Evolutionary conservation across 139 green algal genomes (phyloP), one percentile per base, ranked within the genome.

Genomic region (Mesostigma viride): DNA sequence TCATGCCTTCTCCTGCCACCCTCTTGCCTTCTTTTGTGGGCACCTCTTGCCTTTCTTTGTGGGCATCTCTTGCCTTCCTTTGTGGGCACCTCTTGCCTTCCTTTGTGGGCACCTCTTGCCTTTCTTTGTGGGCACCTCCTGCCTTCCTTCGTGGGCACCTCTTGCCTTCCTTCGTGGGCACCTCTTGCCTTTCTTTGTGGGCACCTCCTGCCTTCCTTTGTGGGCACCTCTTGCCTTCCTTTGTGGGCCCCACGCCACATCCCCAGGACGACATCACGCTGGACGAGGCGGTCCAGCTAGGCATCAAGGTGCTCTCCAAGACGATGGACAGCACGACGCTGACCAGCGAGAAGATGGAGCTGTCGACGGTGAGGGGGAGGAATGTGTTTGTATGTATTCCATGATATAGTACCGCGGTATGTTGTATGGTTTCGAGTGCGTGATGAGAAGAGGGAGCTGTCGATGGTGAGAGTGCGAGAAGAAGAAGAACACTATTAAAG

Each of bases 281-380:
- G 56, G 81, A 84, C 8, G 82, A 84, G 36, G 89, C 87, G 26
- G 62, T 89, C 33, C 79, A 84, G 67, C 77, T 95, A 51, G 74
- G 90, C 8, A 84, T 97, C 72, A 93, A 95, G 81, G 90, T 98
- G 32, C 77, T 98, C 72, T 81, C 73, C 76, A 98, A 98, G 79
- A 94, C 84, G 20, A 97, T 98, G 92, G 92, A 98, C 81, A 86
- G 72, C 69, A 94, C 91, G 8, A 89, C 83, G 2, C 80, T 97
- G 3, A 81, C 80, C 17, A 51, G 84, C 0, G 92, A 97, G 33
- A 98, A 98, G 81, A 79, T 98, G 66, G 92, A 98, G 82, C 74
- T 98, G 32, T 72, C 87, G n/a, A 91, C 90, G 27, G 36, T 98
- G 11, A 62, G 22, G 22, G 8, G 26, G 26, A 24, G 17, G 51